Conservation (phyloP, 2,329 filamentous ascomycete genomes). For the Colletotrichum sublineola region DNA sequence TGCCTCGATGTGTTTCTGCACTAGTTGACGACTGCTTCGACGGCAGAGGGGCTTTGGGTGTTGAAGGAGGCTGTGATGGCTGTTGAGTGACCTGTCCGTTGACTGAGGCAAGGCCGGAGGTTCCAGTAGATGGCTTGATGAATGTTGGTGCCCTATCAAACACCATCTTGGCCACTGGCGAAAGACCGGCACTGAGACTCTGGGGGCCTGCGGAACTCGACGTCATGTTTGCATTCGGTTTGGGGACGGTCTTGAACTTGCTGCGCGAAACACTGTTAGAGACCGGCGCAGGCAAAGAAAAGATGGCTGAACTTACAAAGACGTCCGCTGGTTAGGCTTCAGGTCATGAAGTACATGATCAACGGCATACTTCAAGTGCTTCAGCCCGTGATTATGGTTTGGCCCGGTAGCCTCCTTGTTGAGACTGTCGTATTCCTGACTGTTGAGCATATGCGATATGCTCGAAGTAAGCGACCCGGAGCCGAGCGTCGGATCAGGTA, state of each 20-base stretch:
- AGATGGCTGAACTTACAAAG: slow-evolving; percentile 67
- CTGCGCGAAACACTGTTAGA: slow-evolving; percentile 55
- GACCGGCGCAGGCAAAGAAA: not conserved
- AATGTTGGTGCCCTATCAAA: slow-evolving; percentile 58
- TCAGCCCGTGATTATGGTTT: slow-evolving; percentile 65
- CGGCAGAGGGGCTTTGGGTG: slow-evolving; percentile 40
- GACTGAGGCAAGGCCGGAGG: slow-evolving; percentile 46
- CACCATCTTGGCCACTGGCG: slow-evolving; percentile 65
- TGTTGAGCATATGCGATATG: slow-evolving; percentile 64
- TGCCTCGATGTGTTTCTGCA: slow-evolving; percentile 51
- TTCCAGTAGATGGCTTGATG: slow-evolving; percentile 57
- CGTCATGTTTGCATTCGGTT: slow-evolving; percentile 48
- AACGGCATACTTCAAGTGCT: slow-evolving; percentile 74
- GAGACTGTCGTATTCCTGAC: slow-evolving; percentile 73
- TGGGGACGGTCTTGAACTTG: slow-evolving; percentile 69
- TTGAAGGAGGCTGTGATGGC: slow-evolving; percentile 33
- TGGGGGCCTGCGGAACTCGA: slow-evolving; percentile 40
- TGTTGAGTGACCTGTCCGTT: slow-evolving; percentile 45
- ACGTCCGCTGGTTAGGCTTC: slow-evolving; percentile 76
- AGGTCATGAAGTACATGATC: slow-evolving; percentile 82
- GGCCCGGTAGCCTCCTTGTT: slow-evolving; percentile 76
- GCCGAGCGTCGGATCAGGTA: slow-evolving; percentile 74
- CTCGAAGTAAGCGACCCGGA: slow-evolving; percentile 66
- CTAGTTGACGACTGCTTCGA: slow-evolving; percentile 42
- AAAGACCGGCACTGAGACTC: slow-evolving; percentile 58